Base-by-base conservation (phyloP, 2,329 filamentous ascomycete species). In the Fusarium sp. region DNA sequence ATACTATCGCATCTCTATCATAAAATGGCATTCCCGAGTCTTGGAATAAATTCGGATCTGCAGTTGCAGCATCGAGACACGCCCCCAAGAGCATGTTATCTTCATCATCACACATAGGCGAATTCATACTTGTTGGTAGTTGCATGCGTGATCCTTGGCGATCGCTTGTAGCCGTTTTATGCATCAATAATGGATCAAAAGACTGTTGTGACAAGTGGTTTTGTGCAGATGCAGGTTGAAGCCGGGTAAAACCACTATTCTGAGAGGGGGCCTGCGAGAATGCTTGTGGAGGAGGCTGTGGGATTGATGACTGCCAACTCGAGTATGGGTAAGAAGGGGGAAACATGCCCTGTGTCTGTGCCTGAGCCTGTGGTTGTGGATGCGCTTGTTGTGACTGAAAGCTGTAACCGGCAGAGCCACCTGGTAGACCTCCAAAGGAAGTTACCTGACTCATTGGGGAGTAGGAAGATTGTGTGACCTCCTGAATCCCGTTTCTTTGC, bases 1-100 rank as follows among this genome's bases (percentile, higher is more conserved):
- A 62, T 28, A 73, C 31, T 8, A 39, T n/a, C n/a, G 55, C 39
- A 28, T 63, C 48, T 11, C 57, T 31, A 18, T 72, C 47, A n/a
- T 68, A 42, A 12, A 39, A n/a, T 41, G 49, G 24, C 6, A 48
- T n/a, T 48, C 56, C n/a, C 39, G 49, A 47, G n/a, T 44, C 38
- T 15, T 22, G 67, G 38, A 51, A 42, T 15, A 24, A 39, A 44
- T 35, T 28, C 18, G 36, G 20, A 12, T 35, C 62, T 22, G 26
- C n/a, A 51, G 36, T 26, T 22, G n/a, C 36, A 51, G 41, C 48
- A 9, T 42, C 28, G 24, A 45, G 8, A 24, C 24, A 45, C 15
- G 52, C 39, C 22, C 45, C 42, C n/a, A 45, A 41, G 22, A 52
- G 22, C 35, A 45, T 28, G 28, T 15, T 20, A 20, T 31, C 31